Base-by-base conservation (phyloP, 192 early-diverging fungal genomes). In the Podila epigama region DNA sequence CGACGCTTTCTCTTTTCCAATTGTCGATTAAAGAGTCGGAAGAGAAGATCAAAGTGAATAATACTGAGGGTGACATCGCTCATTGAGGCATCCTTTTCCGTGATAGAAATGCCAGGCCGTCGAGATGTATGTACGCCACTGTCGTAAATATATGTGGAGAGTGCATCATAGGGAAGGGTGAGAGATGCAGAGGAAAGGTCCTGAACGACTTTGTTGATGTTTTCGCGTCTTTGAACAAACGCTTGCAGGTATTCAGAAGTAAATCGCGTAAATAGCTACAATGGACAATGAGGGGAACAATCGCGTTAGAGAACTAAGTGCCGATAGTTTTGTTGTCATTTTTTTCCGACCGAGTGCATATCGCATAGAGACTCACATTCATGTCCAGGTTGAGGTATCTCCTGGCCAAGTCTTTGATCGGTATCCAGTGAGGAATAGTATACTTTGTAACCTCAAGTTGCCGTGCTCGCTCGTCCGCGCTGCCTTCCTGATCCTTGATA, bases 361-460 rank as follows among this genome's bases (percentile, higher is more conserved):
- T 28, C n/a, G n/a, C n/a, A n/a, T n/a, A n/a, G n/a, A n/a, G n/a
- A 25, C 72, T 62, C 77, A 83, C 85, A 37, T 71, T 70, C 28
- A 80, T 59, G 39, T 87, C 78, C 5, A 63, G n/a, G 36, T 83
- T 80, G 12, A 87, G 64, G 56, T 79, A 79, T 8, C 41, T 58
- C 56, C 70, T 75, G 29, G 62, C 79, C 39, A 85, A 37, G 10
- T 67, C 65, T 5, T 66, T 48, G 5, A 87, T 36, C 4, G 75
- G 82, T 32, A 87, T 83, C 69, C 81, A 83, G 40, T 72, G 69
- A 3, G 86, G 86, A 13, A 87, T 70, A n/a, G 83, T 87, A 36
- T 87, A 82, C 34, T 78, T 81, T 44, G 56, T 55, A 55, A 82
- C 63, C 31, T 56, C 48, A 22, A 80, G 51, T 2, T 27, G 37